Evolutionary conservation across 768 basidiomycete genomes (phyloP).

Genomic region (Boletus vermiculosoides): DNA sequence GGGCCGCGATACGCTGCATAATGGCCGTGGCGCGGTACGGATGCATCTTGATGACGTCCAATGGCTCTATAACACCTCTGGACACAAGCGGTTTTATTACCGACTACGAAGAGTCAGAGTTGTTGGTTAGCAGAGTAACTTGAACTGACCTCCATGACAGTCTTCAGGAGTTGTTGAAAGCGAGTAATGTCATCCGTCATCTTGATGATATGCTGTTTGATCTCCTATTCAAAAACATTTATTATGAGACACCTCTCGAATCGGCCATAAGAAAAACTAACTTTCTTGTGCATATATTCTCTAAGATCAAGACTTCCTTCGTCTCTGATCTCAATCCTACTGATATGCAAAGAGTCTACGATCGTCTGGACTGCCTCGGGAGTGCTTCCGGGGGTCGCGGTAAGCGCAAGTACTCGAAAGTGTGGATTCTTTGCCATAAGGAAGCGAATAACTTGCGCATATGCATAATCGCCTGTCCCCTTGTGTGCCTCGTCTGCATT

Average conservation of each 20-base stretch:
- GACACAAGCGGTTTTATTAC: constrained; percentile 37
- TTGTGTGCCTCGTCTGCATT: constrained; percentile 88
- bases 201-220: constrained; percentile 74
- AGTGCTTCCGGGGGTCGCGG: constrained; percentile 89
- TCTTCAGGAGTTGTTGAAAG: constrained; percentile 65
- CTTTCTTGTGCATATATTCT: constrained; percentile 88
- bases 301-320: constrained; percentile 87
- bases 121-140: background rate
- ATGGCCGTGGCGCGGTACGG: constrained; percentile 56
- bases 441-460: constrained; percentile 82
- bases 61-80: constrained; percentile 44
- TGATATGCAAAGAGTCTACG: constrained; percentile 92
- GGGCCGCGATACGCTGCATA: constrained; percentile 37
- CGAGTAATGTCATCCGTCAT: constrained; percentile 67
- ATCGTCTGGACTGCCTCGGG: constrained; percentile 86
- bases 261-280: constrained; percentile 26
- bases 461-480: constrained; percentile 91
- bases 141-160: constrained; percentile 68
- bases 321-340: constrained; percentile 90
- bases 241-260: constrained; percentile 1
- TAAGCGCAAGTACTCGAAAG: constrained; percentile 89
- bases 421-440: constrained; percentile 94
- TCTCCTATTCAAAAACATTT: constrained; percentile 44
- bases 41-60: constrained; percentile 65
- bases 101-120: constrained; percentile 23